Evolutionary conservation across 2,329 filamentous ascomycete species (phyloP).

Genomic region (Cercospora canescens): DNA sequence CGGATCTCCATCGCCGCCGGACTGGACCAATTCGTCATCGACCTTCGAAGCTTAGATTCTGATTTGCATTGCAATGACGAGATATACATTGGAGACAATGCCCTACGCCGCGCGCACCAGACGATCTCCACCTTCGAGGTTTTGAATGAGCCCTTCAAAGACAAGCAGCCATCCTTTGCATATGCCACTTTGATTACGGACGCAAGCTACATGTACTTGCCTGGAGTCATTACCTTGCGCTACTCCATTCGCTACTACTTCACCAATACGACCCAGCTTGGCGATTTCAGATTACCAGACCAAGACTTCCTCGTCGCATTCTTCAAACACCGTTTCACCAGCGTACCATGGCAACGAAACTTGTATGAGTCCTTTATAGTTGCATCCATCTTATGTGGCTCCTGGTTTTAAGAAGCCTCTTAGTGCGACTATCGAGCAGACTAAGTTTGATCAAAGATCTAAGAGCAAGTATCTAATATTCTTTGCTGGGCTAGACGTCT

Average conservation of each 20-base stretch:
- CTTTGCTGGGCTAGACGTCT: too few relatives aligned
- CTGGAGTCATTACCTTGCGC: conserved; percentile 52
- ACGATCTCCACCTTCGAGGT: background rate
- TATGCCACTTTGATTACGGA: conserved; percentile 54
- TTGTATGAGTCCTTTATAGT: too few relatives aligned
- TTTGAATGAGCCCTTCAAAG: background rate
- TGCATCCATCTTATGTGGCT: too few relatives aligned
- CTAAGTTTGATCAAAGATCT: too few relatives aligned
- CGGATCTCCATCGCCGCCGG: background rate
- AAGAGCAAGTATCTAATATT: too few relatives aligned
- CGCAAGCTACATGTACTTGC: conserved; percentile 51
- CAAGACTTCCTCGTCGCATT: conserved; percentile 54
- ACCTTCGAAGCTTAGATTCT: background rate
- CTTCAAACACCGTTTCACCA: conserved; percentile 45
- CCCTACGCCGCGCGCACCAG: background rate
- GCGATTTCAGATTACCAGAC: conserved; percentile 52
- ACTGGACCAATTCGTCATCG: background rate
- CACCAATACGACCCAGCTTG: conserved; percentile 40
- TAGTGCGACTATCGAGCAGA: too few relatives aligned
- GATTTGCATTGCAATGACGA: background rate
- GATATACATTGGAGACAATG: background rate
- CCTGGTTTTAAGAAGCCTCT: too few relatives aligned
- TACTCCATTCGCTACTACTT: conserved; percentile 48
- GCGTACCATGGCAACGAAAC: conserved; percentile 52
- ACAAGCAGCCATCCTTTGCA: conserved; percentile 29